Conservation (phyloP, 1,284 basidiomycete genomes). For the Cerioporus squamosus region DNA sequence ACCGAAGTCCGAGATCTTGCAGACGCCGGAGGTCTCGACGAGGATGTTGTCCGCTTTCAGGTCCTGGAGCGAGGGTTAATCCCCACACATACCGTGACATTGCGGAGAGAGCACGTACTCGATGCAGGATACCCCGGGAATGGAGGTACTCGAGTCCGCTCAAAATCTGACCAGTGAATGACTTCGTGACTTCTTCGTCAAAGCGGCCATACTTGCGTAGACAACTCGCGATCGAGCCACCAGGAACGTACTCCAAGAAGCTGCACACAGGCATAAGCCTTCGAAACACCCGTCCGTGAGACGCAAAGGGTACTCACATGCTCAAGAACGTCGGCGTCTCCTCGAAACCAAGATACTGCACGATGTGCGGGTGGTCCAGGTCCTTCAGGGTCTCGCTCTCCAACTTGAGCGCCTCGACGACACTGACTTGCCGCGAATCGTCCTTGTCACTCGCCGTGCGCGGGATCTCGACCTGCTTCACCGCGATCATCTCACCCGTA, state of each 20-base stretch:
- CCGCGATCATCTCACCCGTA: constrained; percentile 98
- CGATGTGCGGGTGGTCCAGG: constrained; percentile 96
- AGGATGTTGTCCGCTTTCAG: constrained; percentile 99
- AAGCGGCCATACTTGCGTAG: constrained; percentile 93
- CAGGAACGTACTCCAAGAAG: constrained; percentile 98
- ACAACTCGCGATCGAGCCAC: constrained; percentile 94
- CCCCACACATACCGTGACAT: background rate
- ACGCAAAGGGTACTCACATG: constrained; percentile 66
- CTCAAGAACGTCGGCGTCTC: constrained; percentile 89
- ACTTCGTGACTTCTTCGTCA: constrained; percentile 91
- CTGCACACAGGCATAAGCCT: constrained; percentile 42
- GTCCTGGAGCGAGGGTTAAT: constrained; percentile 58
- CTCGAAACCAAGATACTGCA: constrained; percentile 98
- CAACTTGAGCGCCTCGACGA: constrained; percentile 91
- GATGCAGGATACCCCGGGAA: constrained; percentile 88
- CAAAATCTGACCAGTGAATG: constrained; percentile 92
- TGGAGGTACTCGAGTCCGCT: constrained; percentile 94
- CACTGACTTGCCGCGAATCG: constrained; percentile 82
- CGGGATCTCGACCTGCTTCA: constrained; percentile 98
- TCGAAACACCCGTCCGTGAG: background rate
- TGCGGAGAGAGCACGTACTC: constrained; percentile 49
- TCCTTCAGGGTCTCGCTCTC: constrained; percentile 97
- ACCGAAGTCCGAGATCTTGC: constrained; percentile 99
- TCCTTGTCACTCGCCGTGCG: constrained; percentile 89
- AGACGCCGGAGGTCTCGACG: constrained; percentile 90